Evolutionary conservation across 768 basidiomycete genomes (phyloP).

Genomic region (Galerina marginata): DNA sequence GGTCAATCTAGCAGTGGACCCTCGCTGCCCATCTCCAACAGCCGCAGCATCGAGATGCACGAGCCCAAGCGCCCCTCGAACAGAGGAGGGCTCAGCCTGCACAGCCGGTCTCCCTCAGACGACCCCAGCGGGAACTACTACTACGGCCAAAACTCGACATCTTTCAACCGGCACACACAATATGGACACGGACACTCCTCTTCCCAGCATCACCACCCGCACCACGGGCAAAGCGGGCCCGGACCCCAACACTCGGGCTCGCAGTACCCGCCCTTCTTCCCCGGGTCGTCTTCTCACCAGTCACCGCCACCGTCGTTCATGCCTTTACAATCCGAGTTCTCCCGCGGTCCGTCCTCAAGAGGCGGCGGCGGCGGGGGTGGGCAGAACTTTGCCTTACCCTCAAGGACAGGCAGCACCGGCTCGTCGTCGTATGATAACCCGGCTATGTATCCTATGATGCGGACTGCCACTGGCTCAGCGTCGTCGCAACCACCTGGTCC

Average conservation of each 20-base stretch:
- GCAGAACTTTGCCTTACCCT: conserved; percentile 13
- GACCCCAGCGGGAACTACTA: conserved; percentile 23
- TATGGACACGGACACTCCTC: conserved; percentile 11
- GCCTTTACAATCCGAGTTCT: conserved; percentile 35
- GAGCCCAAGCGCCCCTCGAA: conserved; percentile 4
- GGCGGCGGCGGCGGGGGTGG: conserved; percentile 3
- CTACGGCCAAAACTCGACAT: conserved; percentile 6
- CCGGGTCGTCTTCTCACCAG: conserved; percentile 23
- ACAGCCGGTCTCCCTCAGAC: conserved; percentile 24
- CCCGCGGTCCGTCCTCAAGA: conserved; percentile 17
- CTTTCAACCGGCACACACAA: conserved; percentile 13
- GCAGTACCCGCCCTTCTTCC: conserved; percentile 34
- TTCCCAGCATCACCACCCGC: conserved; percentile 10
- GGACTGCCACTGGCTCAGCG: conserved; percentile 7
- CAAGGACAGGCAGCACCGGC: conserved; percentile 12
- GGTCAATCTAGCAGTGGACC: conserved; percentile 25
- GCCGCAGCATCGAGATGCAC: conserved; percentile 11
- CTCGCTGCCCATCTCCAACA: conserved; percentile 17
- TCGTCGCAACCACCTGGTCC: conserved; percentile 12
- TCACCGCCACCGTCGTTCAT: conserved; percentile 36
- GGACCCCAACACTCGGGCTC: conserved; percentile 24
- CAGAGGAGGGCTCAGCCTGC: conserved; percentile 14
- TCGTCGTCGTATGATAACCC: conserved; percentile 16
- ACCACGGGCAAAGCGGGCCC: conserved; percentile 15
- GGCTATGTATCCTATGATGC: conserved; percentile 21